Base-by-base conservation (phyloP, 805 yeast species). In the Myxozyma monticola region DNA sequence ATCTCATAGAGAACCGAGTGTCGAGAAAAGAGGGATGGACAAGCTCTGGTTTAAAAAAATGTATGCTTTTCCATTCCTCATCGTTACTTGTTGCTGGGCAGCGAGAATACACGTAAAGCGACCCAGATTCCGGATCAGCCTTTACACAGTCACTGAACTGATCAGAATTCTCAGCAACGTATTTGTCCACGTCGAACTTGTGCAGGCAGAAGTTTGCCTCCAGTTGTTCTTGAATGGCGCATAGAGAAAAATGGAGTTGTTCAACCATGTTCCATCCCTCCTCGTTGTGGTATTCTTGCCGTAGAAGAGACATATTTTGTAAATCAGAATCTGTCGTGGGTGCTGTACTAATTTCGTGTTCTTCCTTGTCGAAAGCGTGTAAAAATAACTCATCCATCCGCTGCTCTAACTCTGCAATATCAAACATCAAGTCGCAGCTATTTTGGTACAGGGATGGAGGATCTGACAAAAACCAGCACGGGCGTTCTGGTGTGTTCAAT, bases 21-120 rank as follows among this genome's bases (percentile, higher is more conserved):
- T 48, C 56, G 17, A 42, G 49, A 21, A 43, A 14, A 9, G 45
- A 36, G 5, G 33, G 36, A 35, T 35, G 44, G 15, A 28, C 18
- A 17, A 52, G 15, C 9, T 10, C 9, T 4, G 53, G 53, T 17
- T 42, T 42, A 14, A 50, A 50, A 30, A 46, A 50, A 30, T 50
- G 55, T 10, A 37, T 31, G 17, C 15, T 15, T 10, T 12, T 2
- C 47, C 42, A 46, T 18, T 41, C 46, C n/a, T 25, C 37, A 15
- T 42, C 42, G 21, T 18, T 14, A 28, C 12, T 28, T 10, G 12
- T 10, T 9, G 12, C 14, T 9, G 31, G 14, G 14, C 31, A 28
- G n/a, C n/a, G n/a, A n/a, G n/a, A n/a, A n/a, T n/a, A n/a, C n/a
- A 28, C 12, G 31, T 14, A 14, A 10, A n/a, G 12, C 9, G 9